Base-by-base conservation (phyloP, 495 filamentous ascomycete genomes). In the Astrothelium subdiscretum region DNA sequence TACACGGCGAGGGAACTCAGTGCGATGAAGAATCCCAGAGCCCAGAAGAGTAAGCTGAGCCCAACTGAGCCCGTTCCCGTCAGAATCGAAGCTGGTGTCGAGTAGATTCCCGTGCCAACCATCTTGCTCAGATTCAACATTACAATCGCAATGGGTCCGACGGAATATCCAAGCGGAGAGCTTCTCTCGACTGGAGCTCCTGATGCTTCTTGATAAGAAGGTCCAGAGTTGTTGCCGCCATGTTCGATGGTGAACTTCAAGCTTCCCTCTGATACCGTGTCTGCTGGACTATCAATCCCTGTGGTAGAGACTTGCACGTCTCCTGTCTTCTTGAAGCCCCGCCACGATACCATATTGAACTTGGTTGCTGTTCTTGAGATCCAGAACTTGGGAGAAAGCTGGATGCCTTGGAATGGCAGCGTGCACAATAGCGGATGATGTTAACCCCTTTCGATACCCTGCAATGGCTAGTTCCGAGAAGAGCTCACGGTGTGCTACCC, bases 31-130 rank as follows among this genome's bases (percentile, higher is more conserved):
- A 81, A 78, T 13, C 84, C 85, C 20, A 87, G 76, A 0, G 79
- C 70, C 84, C 85, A 86, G 68, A 80, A 86, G 26, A 87, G 75
- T 58, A 87, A 70, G 31, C 72, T 70, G 11, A 87, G 76, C 0
- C 85, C 85, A 11, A 86, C 77, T 0, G 83, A 85, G 10, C 83
- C 83, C 1, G 80, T 81, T 0, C 79, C 79, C 20, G 66, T 71
- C 10, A 86, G 74, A 31, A 87, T 80, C 2, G 79, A 74, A 13
- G 80, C 76, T 6, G 83, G 84, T 6, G 84, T 86, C 20, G 83
- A 84, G 69, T 83, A 87, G 2, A 87, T 78, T 13, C 85, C 84
- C 0, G 84, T 86, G 0, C 85, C 85, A 60, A 87, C 79, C 83
- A 87, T 87, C 68, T 81, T 79, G 63, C 79, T 83, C 29, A 88